Conservation (phyloP, 164 flowering plant species). For the Protea cynaroides region DNA sequence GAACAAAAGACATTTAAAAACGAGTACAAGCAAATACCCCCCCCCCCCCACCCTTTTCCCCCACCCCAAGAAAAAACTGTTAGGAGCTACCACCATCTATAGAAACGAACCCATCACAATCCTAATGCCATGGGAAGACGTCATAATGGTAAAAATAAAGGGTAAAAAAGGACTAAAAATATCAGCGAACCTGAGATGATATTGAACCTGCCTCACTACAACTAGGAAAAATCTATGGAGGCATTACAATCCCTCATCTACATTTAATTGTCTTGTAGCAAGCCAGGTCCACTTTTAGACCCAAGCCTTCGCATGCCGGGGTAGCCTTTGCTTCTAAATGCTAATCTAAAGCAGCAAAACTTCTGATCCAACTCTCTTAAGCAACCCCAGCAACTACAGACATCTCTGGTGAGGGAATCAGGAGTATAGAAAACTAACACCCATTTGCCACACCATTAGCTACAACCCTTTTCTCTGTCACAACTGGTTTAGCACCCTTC, state of each 20-base stretch:
- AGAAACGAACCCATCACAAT: not conserved
- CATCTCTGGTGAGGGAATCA: not conserved
- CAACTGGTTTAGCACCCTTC: conserved; percentile 31
- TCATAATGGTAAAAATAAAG: not conserved
- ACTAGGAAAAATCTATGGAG: not conserved
- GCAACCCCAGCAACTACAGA: conserved; percentile 5
- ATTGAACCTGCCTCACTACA: not conserved
- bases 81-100: not conserved
- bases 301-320: not conserved
- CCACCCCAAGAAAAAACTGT: conserved; percentile 3
- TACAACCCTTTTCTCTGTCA: conserved; percentile 26
- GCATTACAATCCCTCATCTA: not conserved
- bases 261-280: conserved; percentile 5
- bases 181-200: not conserved
- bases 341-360: conserved; percentile 12
- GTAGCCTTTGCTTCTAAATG: conserved; percentile 4
- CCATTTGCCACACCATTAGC: conserved; percentile 37
- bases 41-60: too few species aligned
- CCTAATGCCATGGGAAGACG: conserved; percentile 1
- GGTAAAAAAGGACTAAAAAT: not conserved
- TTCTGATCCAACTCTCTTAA: conserved; percentile 11
- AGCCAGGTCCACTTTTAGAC: not conserved
- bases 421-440: conserved; percentile 20
- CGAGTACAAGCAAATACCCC: too few species aligned
- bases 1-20: not conserved